Evolutionary conservation across 1,284 basidiomycete species (phyloP), one percentile per base, ranked within the genome.

Genomic region (Malassezia yamatoensis): DNA sequence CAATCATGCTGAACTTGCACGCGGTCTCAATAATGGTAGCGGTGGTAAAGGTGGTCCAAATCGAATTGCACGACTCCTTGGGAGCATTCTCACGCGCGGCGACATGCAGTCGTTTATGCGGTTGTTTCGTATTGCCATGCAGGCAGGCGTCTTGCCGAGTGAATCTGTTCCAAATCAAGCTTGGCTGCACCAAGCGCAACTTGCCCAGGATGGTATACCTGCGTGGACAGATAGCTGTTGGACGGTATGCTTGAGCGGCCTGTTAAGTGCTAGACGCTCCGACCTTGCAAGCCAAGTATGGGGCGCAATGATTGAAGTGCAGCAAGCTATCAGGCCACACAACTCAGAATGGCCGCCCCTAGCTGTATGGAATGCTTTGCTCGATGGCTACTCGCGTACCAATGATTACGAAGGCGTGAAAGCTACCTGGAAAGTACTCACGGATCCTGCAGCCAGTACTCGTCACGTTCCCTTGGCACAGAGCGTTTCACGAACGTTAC

Each of bases 141-240:
- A 49, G 11, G 61, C 57, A 11, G 45, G 33, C 29, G 53, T 49
- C n/a, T 51, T 29, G 33, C 54, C 35, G 53, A 55, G 58, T 49
- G 61, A 6, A 13, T 38, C 13, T 11, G 51, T 18, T 45, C 54
- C 34, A 13, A 7, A 41, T 10, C 16, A 9, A 35, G 29, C 29
- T 24, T 59, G 51, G 51, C 57, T 59, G 15, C 40, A 32, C 6
- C 38, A 45, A n/a, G 18, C 38, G 18, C 20, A 35, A 13, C 34
- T 50, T 9, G 34, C 57, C 2, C 18, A n/a, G n/a, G 34, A 29
- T 3, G 16, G 33, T 21, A 38, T 59, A 15, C 21, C 40, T 2
- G 42, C 41, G 12, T 67, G 66, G 66, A 67, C 64, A 8, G 66
- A 67, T 37, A 63, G 62, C 49, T 61, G 60, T 48, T 67, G 66